These are phyloP conservation scores for Sordariomycetes sp. DNA, from an alignment of 2,329 filamentous ascomycete species.

Conservation along the genomic window DNA sequence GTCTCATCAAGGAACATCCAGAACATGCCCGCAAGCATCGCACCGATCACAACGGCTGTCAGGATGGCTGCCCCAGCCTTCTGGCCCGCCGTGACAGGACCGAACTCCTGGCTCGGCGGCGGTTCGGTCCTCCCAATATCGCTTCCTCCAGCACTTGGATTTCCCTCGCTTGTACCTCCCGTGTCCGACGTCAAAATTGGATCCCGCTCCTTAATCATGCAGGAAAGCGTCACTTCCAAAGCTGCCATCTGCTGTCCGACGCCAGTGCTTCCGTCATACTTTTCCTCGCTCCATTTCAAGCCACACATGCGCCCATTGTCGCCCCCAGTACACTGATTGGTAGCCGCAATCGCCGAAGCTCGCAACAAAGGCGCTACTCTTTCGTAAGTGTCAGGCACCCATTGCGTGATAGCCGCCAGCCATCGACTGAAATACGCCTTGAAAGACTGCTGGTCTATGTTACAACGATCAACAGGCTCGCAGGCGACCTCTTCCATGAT, in stretches of 20 bases:
- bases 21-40: slow-evolving; percentile 41
- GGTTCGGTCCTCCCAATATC: slow-evolving; percentile 30
- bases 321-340: slow-evolving; percentile 48
- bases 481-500: slow-evolving; percentile 60
- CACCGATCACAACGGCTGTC: slow-evolving; percentile 47
- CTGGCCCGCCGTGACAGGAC: slow-evolving; percentile 44
- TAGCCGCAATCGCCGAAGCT: slow-evolving; percentile 48
- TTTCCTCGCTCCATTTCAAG: slow-evolving; percentile 45
- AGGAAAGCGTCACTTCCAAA: slow-evolving; percentile 55
- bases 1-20: slow-evolving; percentile 42
- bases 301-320: slow-evolving; percentile 49
- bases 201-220: slow-evolving; percentile 37
- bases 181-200: slow-evolving; percentile 36
- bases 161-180: slow-evolving; percentile 48
- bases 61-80: slow-evolving; percentile 58
- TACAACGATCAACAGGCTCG: slow-evolving; percentile 51
- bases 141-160: slow-evolving; percentile 34
- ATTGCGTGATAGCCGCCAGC: slow-evolving; percentile 53
- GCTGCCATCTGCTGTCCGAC: slow-evolving; percentile 65
- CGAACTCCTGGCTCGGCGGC: slow-evolving; percentile 13
- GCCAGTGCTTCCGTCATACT: slow-evolving; percentile 50
- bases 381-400: slow-evolving; percentile 49
- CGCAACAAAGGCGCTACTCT: slow-evolving; percentile 43
- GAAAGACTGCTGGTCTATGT: slow-evolving; percentile 54
- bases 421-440: slow-evolving; percentile 54